Evolutionary conservation across 208 protist species (phyloP), one percentile per base, ranked within the genome.

Genomic region (Wallacemonas sp.): DNA sequence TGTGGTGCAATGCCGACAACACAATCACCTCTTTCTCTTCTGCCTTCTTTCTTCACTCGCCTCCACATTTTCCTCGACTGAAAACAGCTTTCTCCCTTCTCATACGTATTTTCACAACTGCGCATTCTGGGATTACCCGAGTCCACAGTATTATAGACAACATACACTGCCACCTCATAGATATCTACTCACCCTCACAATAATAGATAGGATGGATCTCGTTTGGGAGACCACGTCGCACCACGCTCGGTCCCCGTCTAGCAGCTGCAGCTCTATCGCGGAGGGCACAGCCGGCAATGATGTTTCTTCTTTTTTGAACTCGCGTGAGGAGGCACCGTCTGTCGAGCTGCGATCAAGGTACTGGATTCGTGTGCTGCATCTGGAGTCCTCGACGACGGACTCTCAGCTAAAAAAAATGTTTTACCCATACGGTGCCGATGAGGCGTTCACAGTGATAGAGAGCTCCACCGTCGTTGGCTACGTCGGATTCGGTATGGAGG

Each of bases 391-490:
- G 51, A 92, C 82, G 19, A 89, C 77, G 1, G 80, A 79, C 21
- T 66, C 51, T 28, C 65, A 76, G 34, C 68, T 95, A 19, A 78
- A 83, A 70, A 74, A 74, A 28, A 80, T 95, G 70, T 95, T 95
- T 61, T 93, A 93, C 70, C 84, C 83, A 2, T 89, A 91, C 65
- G 83, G 90, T 21, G 90, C 75, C 26, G 86, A 95, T 60, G 86
- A 95, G 46, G 86, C 86, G 19, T 89, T 92, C 69, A 75, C 75
- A 15, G 47, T 77, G 8, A 21, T 38, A 27, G 51, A 58, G 51
- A 24, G 22, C 17, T 26, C n/a, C 4, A 74, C 62, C 47, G 65
- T 91, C 28, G 56, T 75, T 9, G 90, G 90, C 4, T 92, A 78
- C 56, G 90, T 95, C 22, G 80, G 90, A 21, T 95, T 95, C 72